phyloP scores from a whole-genome alignment of 1,284 basidiomycete species.

The Rhodotorula sp. region DNA sequence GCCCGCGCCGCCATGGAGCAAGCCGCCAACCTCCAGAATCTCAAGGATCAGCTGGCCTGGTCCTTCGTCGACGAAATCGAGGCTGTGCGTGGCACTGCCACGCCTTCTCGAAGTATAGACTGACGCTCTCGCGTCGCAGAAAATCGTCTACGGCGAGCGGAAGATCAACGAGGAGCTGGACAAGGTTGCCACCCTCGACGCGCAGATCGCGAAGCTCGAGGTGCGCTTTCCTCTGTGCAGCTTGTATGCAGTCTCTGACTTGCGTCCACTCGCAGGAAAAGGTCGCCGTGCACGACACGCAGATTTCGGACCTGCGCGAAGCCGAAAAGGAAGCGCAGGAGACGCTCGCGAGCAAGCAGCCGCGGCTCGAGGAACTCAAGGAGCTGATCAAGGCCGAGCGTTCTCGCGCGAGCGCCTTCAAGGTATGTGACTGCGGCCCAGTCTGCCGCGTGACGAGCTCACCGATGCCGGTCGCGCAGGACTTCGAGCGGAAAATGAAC shows the following conservation, averaged over 20 bases:
- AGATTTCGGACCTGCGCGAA: slow-evolving; percentile 55
- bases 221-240: neutral
- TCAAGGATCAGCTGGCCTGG: slow-evolving; percentile 87
- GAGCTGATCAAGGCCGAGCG: slow-evolving; percentile 57
- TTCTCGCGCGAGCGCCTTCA: slow-evolving; percentile 52
- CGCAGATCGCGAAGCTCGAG: slow-evolving; percentile 26
- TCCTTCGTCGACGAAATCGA: slow-evolving; percentile 69
- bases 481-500: slow-evolving; percentile 25
- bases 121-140: neutral
- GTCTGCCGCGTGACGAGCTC: neutral
- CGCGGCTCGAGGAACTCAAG: slow-evolving; percentile 36
- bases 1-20: slow-evolving; percentile 72
- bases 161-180: slow-evolving; percentile 46
- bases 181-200: slow-evolving; percentile 49
- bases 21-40: slow-evolving; percentile 64
- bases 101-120: neutral
- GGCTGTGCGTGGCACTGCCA: slow-evolving; percentile 55
- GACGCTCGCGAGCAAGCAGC: slow-evolving; percentile 19
- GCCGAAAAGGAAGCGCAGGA: slow-evolving; percentile 48
- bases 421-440: slow-evolving; percentile 51
- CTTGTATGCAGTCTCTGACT: neutral
- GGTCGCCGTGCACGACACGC: slow-evolving; percentile 52
- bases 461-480: neutral
- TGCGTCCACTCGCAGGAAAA: neutral
- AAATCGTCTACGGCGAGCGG: slow-evolving; percentile 21